Conservation (phyloP, 2,329 filamentous ascomycete genomes). For the Monilinia polystroma region DNA sequence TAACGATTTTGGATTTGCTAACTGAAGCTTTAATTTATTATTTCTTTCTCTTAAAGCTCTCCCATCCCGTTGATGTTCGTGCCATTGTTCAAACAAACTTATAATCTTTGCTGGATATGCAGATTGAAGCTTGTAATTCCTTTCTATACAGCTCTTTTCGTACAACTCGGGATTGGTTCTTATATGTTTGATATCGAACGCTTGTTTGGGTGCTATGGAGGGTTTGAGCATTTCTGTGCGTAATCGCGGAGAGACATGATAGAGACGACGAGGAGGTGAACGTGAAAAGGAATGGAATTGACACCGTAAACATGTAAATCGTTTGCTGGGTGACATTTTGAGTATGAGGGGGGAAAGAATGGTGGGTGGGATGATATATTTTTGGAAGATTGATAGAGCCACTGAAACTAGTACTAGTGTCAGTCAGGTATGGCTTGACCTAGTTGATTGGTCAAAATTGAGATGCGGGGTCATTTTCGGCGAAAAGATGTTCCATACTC, state of each 20-base stretch:
- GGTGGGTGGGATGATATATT: slow-evolving; percentile 8
- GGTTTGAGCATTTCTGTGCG: slow-evolving; percentile 15
- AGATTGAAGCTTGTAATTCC: slow-evolving; percentile 70
- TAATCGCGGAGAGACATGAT: slow-evolving; percentile 16
- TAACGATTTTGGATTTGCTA: slow-evolving; percentile 52
- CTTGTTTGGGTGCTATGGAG: slow-evolving; percentile 73
- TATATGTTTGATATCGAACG: slow-evolving; percentile 84
- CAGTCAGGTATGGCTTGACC: not conserved
- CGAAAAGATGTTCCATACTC: not conserved
- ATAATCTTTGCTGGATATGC: slow-evolving; percentile 56
- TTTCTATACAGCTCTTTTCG: slow-evolving; percentile 76
- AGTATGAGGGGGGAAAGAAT: not conserved
- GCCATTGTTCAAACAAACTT: slow-evolving; percentile 56
- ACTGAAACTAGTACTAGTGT: not conserved
- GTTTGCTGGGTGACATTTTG: slow-evolving; percentile 19
- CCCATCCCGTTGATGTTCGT: slow-evolving; percentile 58
- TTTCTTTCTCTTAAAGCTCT: slow-evolving; percentile 63
- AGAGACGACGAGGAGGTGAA: slow-evolving; percentile 9
- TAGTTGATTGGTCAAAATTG: not conserved
- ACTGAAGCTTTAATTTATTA: slow-evolving; percentile 60
- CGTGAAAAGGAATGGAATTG: slow-evolving; percentile 12
- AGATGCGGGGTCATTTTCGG: not conserved
- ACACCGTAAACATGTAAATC: slow-evolving; percentile 17
- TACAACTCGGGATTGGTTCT: slow-evolving; percentile 80
- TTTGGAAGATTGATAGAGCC: slow-evolving; percentile 6